Percentiles rank a stretch among this genome's conserved stretches.
phyloP scores from a whole-genome alignment of 192 early-diverging fungal genomes.

The Linnemannia elongata region DNA sequence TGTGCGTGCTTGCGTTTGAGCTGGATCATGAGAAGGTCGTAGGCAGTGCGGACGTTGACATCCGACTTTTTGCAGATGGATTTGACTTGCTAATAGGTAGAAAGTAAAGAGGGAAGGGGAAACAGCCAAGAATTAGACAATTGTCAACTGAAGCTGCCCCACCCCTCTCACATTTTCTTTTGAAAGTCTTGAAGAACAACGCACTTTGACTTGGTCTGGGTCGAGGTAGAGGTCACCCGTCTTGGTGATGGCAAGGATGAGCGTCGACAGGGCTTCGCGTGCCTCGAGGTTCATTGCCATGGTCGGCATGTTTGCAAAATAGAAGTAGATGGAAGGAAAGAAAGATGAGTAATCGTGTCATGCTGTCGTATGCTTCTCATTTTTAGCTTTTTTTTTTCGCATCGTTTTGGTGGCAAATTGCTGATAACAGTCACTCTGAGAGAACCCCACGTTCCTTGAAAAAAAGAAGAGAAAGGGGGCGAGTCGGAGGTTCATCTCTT shows the following conservation, averaged over 20 bases:
- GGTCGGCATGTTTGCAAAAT: constrained; percentile 17
- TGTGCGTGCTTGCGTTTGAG: constrained; percentile 66
- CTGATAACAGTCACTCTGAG: not conserved
- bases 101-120: not conserved
- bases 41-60: constrained; percentile 52
- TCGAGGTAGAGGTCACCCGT: constrained; percentile 54
- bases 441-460: too few relatives aligned
- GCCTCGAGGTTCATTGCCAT: constrained; percentile 40
- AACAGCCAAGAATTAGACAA: not conserved
- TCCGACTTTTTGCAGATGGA: constrained; percentile 61
- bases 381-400: not conserved
- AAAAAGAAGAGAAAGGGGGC: not conserved
- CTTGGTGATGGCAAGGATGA: constrained; percentile 40
- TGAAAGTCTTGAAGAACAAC: not conserved
- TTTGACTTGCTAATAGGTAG: constrained; percentile 58
- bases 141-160: constrained; percentile 1
- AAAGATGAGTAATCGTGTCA: not conserved
- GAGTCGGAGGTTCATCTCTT: not conserved
- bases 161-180: not conserved
- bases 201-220: constrained; percentile 43
- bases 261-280: constrained; percentile 29
- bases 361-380: not conserved
- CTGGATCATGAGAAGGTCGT: constrained; percentile 58
- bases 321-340: constrained; percentile 20
- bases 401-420: constrained; percentile 21